Evolutionary conservation across 169 alveolate species (phyloP).

Genomic region (Amoebophrya sp.): DNA sequence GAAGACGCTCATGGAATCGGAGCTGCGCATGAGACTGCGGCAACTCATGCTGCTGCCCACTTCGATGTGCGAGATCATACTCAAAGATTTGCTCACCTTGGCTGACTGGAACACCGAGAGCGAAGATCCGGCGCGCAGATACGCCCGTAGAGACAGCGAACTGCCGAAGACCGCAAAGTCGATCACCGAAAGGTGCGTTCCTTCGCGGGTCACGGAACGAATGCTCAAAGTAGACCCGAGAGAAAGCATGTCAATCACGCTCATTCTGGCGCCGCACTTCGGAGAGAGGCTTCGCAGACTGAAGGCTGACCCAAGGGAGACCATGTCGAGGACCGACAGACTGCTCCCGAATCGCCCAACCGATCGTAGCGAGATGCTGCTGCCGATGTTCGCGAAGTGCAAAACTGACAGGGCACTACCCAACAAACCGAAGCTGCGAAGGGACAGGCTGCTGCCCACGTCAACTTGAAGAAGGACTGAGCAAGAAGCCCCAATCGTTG

Average conservation of each 20-base stretch:
- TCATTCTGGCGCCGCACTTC: not conserved
- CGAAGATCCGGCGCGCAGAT: not conserved
- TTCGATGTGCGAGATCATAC: not conserved
- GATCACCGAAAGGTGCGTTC: constrained; percentile 8
- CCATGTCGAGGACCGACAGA: constrained; percentile 7
- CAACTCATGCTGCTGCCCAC: not conserved
- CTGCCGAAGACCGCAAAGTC: not conserved
- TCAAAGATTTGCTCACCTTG: not conserved
- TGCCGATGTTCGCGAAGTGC: too few relatives aligned
- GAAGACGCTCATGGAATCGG: not conserved
- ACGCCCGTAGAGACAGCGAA: not conserved
- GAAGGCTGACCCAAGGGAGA: not conserved
- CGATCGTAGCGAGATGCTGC: not conserved
- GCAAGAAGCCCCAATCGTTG: not conserved
- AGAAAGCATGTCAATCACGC: not conserved
- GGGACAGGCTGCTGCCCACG: constrained; percentile 26
- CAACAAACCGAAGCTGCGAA: not conserved
- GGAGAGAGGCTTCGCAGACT: not conserved
- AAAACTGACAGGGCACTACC: too few relatives aligned
- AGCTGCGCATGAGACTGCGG: not conserved
- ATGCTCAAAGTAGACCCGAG: not conserved
- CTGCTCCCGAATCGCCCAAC: too few relatives aligned
- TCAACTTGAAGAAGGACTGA: not conserved
- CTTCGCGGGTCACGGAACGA: not conserved
- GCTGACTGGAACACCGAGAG: not conserved